A percentile compares a stretch with the other conserved stretches of the same genome.
Conservation (phyloP, 2,329 filamentous ascomycete genomes). For the Aphanoascus verrucosus region DNA sequence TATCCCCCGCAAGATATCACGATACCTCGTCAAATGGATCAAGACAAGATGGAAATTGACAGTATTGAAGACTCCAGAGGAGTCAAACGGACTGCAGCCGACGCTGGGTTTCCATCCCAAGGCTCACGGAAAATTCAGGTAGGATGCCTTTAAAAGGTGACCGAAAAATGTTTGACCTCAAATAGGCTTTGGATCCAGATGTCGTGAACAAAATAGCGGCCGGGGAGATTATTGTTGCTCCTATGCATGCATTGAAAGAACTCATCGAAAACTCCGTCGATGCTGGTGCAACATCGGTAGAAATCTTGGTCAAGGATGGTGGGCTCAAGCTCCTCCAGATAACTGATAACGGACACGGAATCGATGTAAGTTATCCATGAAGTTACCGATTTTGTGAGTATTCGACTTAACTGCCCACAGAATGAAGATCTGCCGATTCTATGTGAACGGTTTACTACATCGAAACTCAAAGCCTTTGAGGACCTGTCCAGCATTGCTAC, state of each 20-base stretch:
- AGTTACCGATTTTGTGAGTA: neutral
- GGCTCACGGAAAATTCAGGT: conserved; percentile 43
- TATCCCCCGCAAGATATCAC: neutral
- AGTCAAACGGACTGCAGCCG: conserved; percentile 43
- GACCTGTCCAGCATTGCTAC: conserved; percentile 82
- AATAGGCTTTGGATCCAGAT: conserved; percentile 71
- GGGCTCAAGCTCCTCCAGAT: conserved; percentile 93
- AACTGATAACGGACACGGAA: conserved; percentile 92
- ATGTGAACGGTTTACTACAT: conserved; percentile 93
- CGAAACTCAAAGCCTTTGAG: conserved; percentile 87
- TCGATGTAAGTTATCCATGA: conserved; percentile 54
- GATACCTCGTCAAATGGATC: conserved; percentile 10
- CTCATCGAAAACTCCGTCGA: conserved; percentile 95
- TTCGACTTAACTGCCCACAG: conserved; percentile 35
- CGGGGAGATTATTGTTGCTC: conserved; percentile 95
- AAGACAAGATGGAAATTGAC: conserved; percentile 38
- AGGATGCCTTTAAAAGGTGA: conserved; percentile 23
- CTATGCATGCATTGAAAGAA: conserved; percentile 91
- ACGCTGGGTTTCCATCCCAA: conserved; percentile 27
- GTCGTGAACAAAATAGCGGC: conserved; percentile 98
- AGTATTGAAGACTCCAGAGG: conserved; percentile 26
- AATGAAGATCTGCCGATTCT: conserved; percentile 84
- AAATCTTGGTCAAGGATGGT: conserved; percentile 88
- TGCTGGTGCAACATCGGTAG: conserved; percentile 83
- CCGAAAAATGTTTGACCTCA: neutral